phyloP scores from a whole-genome alignment of 176 grass and related monocot species.

The Avena eriantha region DNA sequence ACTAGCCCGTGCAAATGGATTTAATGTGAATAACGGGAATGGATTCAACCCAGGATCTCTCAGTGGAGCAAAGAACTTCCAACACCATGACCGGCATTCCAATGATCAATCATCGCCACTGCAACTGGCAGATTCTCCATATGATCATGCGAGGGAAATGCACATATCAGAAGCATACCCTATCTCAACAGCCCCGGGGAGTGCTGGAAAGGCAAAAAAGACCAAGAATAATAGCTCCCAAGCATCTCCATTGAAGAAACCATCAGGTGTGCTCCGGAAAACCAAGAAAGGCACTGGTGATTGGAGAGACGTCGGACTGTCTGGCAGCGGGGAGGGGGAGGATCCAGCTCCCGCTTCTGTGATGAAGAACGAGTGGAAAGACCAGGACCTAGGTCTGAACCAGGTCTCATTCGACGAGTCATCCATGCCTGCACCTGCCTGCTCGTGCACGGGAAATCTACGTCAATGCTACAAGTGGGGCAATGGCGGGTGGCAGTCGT shows the following conservation, averaged over 20 bases:
- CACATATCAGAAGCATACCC: conserved; percentile 86
- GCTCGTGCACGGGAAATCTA: conserved; percentile 76
- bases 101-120: conserved; percentile 63
- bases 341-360: conserved; percentile 46
- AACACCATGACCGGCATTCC: conserved; percentile 61
- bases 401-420: conserved; percentile 74
- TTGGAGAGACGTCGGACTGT: conserved; percentile 47
- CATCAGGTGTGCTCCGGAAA: conserved; percentile 63
- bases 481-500: conserved; percentile 85
- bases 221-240: conserved; percentile 66
- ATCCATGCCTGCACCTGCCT: conserved; percentile 75
- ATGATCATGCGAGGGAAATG: conserved; percentile 79
- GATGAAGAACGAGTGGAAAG: conserved; percentile 77
- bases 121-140: conserved; percentile 82
- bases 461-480: conserved; percentile 92
- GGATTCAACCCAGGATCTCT: conserved; percentile 54
- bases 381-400: conserved; percentile 80
- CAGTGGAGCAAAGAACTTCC: conserved; percentile 49
- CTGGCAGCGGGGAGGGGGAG: conserved; percentile 39
- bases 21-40: conserved; percentile 51
- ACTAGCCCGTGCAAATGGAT: conserved; percentile 57
- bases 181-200: conserved; percentile 52
- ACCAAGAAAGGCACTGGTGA: conserved; percentile 58
- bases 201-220: conserved; percentile 63
- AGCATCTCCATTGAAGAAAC: conserved; percentile 60